These are phyloP conservation scores for Pyrus betulifolia DNA, from an alignment of 306 rosid species.

Conservation along the genomic window DNA sequence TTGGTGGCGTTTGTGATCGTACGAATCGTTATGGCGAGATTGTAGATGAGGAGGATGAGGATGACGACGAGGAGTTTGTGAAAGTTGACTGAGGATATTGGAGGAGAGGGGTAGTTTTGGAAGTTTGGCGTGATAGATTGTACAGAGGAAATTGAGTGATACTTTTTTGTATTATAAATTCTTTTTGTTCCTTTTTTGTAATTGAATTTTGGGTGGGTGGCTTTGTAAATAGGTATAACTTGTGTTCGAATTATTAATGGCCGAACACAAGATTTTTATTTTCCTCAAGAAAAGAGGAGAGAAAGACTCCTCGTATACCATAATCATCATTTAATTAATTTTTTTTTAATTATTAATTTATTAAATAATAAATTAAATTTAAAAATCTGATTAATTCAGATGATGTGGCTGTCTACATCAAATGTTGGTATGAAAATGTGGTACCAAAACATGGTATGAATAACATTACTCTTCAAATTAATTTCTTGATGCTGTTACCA, in stretches of 20 bases:
- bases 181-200: not conserved
- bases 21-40: not conserved
- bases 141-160: not conserved
- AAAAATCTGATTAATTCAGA: no score
- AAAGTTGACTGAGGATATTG: conserved; percentile 14
- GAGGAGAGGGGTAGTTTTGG: not conserved
- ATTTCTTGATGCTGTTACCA: no score
- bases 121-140: conserved; percentile 7
- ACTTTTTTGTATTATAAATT: not conserved
- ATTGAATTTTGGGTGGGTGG: not conserved
- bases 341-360: not conserved
- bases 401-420: no score
- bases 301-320: no score
- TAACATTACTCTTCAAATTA: no score
- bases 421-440: no score
- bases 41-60: not conserved
- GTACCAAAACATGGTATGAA: no score
- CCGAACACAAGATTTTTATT: not conserved
- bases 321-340: no score
- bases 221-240: not conserved
- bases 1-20: not conserved
- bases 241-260: not conserved
- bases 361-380: no score
- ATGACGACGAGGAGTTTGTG: not conserved
- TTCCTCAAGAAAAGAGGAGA: not conserved